Base-by-base conservation (phyloP, 1,284 basidiomycete genomes). In the Rhodotorula sp. region DNA sequence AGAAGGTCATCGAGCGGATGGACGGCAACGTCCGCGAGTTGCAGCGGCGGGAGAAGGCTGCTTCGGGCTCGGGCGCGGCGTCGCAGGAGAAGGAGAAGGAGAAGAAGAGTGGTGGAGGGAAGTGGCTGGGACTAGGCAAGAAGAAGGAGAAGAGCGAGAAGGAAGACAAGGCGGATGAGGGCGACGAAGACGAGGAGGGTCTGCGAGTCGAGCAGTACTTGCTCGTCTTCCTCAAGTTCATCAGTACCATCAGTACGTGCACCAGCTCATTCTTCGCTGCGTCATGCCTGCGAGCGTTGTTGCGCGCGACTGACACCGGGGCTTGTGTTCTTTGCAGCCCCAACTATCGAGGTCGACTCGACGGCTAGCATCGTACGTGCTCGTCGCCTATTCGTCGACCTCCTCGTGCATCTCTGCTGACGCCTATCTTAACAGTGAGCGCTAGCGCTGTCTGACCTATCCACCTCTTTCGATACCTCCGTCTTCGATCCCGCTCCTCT, bases 1-100 rank as follows among this genome's bases (percentile, higher is more conserved):
- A 96, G 85, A 99, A 98, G 81, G 93, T 99, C 74, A 97, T 99
- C 78, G 94, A 97, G 80, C 86, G 94, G 65, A 98, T 99, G 94
- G 96, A 98, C 81, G 87, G 71, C 1, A 76, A 73, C 30, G 78
- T 81, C 24, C 70, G 77, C 26, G 78, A 80, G 61, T 73, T 77
- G 64, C 88, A 80, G 88, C 87, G 71, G 60, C 76, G 75, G 65
- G 79, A 68, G 87, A 31, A 52, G 9, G 30, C 31, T 16, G 54
- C 62, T 26, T 22, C 44, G 44, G 48, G 37, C 28, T 6, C 11
- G 34, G 37, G 15, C 5, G 24, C 26, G 0, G 51, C 37, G 50
- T 20, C 31, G 22, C 85, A 85, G 74, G 85, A 86, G 66, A 85
- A 85, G 74, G 85, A 86, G 66, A 85, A 85, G 81, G 89, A 90